These are phyloP conservation scores for Penium margaritaceum DNA, from an alignment of 139 green algal species.

Conservation along the genomic window DNA sequence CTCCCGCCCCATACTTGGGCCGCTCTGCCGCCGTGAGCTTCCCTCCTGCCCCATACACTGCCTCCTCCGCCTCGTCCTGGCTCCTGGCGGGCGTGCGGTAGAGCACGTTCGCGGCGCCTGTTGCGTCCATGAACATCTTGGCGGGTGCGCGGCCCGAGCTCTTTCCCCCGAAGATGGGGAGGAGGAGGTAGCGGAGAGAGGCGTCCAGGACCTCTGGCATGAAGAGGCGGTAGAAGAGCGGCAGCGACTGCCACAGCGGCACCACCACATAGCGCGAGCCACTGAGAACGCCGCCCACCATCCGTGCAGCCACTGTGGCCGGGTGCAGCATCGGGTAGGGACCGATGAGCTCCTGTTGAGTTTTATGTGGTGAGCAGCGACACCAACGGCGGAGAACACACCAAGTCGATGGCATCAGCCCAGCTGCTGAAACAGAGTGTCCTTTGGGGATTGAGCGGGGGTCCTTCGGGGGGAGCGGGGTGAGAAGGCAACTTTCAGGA, in stretches of 20 bases:
- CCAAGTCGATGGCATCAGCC: no score
- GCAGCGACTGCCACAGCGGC: background rate
- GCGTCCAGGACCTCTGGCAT: constrained; percentile 30
- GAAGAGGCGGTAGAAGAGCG: constrained; percentile 23
- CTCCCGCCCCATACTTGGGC: no score
- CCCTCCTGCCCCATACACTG: no score
- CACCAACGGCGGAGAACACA: no score
- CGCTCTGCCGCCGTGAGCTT: no score
- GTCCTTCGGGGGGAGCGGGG: no score
- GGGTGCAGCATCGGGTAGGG: constrained; percentile 11
- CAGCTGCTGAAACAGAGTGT: no score
- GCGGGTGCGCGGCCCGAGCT: background rate
- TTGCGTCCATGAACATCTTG: constrained; percentile 2
- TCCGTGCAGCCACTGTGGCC: background rate
- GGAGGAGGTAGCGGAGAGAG: background rate
- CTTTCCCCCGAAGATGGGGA: background rate
- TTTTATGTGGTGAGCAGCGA: no score
- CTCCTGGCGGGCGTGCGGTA: constrained; percentile 6
- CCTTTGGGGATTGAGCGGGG: no score
- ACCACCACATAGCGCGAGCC: constrained; percentile 18
- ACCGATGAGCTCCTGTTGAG: constrained; percentile 17
- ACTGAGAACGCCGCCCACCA: background rate
- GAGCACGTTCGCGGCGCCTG: background rate
- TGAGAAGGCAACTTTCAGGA: background rate
- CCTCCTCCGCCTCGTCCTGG: constrained; percentile 2